Evolutionary conservation across 2,329 filamentous ascomycete species (phyloP), one percentile per base, ranked within the genome.

Genomic region (Aspergillus ochraceoroseus): DNA sequence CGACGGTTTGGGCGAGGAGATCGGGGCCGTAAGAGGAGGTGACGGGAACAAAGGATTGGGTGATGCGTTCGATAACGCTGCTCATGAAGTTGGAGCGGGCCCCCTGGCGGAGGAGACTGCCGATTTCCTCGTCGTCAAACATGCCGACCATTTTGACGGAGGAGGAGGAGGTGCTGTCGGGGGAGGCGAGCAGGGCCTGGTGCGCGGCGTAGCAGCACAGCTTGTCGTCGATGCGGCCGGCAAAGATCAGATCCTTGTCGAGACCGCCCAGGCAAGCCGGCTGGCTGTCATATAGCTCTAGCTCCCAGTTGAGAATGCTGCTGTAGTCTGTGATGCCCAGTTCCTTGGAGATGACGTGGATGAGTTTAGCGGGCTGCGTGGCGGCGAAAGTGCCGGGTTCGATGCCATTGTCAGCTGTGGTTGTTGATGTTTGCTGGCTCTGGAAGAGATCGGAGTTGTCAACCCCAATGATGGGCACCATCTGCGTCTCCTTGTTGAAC

Each of bases 71-170:
- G 43, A 96, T 77, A 15, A 83, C 77, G 25, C 77, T 75, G 27
- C 87, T 84, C 42, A 96, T 75, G 71, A 95, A 94, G 71, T 95
- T 96, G 41, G 86, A 82, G 38, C 78, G 76, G 4, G 92, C 92
- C 46, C 92, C 92, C 68, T 96, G 90, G 41, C 90, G 85, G 35
- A 95, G 79, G 6, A 87, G 74, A 17, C 85, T 94, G 46, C 92
- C 92, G 46, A 98, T 94, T 65, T 98, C 92, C 65, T 98, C 92
- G 57, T 95, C 85, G 60, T 96, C 92, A 58, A 96, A 96, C 55
- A 95, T 82, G n/a, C 84, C 88, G 23, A 92, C 86, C 40, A 95
- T 74, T 67, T 94, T 94, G 65, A 96, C 80, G 38, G 83, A 77
- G n/a, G 81, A 64, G 1, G 70, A 61, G 26, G 69, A 70, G 7